A percentile compares a stretch with the other conserved stretches of the same genome.
These are phyloP conservation scores for Cladobotryum mycophilum DNA, from an alignment of 2,329 filamentous ascomycete genomes.

Conservation along the genomic window DNA sequence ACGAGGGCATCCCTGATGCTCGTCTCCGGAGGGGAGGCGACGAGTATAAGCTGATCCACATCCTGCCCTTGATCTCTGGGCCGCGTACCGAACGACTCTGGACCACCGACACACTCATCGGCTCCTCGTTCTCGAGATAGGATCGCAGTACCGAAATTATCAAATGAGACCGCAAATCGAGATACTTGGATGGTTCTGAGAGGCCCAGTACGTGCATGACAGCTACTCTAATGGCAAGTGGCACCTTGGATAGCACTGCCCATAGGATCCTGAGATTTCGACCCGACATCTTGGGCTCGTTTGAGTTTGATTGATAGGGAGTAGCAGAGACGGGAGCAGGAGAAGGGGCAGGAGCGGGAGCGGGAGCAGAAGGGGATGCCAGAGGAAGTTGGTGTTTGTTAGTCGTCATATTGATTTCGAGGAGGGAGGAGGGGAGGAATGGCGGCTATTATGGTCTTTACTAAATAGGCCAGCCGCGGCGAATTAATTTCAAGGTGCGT, in stretches of 20 bases:
- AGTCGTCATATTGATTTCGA: background rate
- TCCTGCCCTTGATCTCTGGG: slow-evolving; percentile 64
- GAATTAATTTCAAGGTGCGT: too few species aligned
- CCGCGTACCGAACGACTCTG: slow-evolving; percentile 61
- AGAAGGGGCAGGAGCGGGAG: background rate
- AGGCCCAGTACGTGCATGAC: slow-evolving; percentile 59
- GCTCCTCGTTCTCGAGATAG: slow-evolving; percentile 44
- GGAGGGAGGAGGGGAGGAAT: too few species aligned
- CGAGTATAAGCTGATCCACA: slow-evolving; percentile 73
- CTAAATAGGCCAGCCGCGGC: too few species aligned
- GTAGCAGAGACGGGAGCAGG: background rate
- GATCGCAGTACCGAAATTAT: slow-evolving; percentile 66
- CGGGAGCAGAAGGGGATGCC: background rate
- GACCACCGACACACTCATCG: slow-evolving; percentile 49
- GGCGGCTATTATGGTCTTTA: too few species aligned
- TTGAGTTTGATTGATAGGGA: background rate
- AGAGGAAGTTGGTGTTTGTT: background rate
- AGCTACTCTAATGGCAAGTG: slow-evolving; percentile 55
- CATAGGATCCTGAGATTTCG: slow-evolving; percentile 14
- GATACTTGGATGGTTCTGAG: slow-evolving; percentile 66
- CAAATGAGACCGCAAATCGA: slow-evolving; percentile 71
- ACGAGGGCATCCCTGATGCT: slow-evolving; percentile 53
- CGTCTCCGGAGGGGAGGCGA: slow-evolving; percentile 50
- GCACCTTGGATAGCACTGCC: slow-evolving; percentile 49
- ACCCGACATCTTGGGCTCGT: background rate